Evolutionary conservation across 768 basidiomycete genomes (phyloP).

Genomic region (Dendrothele bispora): DNA sequence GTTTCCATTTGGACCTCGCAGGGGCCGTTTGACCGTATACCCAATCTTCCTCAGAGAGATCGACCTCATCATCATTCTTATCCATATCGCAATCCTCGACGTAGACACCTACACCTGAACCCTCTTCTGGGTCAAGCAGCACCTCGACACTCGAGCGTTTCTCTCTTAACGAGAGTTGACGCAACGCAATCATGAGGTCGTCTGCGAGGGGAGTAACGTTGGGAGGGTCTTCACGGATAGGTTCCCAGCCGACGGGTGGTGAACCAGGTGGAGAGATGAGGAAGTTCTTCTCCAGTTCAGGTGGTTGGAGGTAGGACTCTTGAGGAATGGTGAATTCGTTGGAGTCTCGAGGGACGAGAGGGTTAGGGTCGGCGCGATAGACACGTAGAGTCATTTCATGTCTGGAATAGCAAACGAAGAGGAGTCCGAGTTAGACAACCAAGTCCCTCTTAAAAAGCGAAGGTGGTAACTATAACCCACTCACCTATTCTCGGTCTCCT

Average conservation of each 20-base stretch:
- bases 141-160: slow-evolving; percentile 48
- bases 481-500: slow-evolving; percentile 50
- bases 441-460: too few species aligned
- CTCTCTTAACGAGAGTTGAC: slow-evolving; percentile 60
- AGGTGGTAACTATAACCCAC: slow-evolving; percentile 22
- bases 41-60: slow-evolving; percentile 56
- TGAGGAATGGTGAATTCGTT: slow-evolving; percentile 10
- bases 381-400: slow-evolving; percentile 56
- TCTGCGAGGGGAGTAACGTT: slow-evolving; percentile 81
- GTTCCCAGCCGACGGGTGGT: slow-evolving; percentile 97
- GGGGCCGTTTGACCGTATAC: slow-evolving; percentile 60
- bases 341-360: slow-evolving; percentile 42
- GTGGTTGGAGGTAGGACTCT: slow-evolving; percentile 70
- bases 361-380: slow-evolving; percentile 73
- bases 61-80: slow-evolving; percentile 36
- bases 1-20: slow-evolving; percentile 50
- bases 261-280: slow-evolving; percentile 98
- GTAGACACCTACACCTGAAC: slow-evolving; percentile 72
- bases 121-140: slow-evolving; percentile 67
- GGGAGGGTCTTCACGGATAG: slow-evolving; percentile 85
- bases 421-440: background rate
- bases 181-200: slow-evolving; percentile 81
- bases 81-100: slow-evolving; percentile 69
- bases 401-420: slow-evolving; percentile 29
- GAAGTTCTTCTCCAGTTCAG: slow-evolving; percentile 87